Evolutionary conservation across 345 rosid species (phyloP), one percentile per base, ranked within the genome.

Genomic region (Linum lewisii): DNA sequence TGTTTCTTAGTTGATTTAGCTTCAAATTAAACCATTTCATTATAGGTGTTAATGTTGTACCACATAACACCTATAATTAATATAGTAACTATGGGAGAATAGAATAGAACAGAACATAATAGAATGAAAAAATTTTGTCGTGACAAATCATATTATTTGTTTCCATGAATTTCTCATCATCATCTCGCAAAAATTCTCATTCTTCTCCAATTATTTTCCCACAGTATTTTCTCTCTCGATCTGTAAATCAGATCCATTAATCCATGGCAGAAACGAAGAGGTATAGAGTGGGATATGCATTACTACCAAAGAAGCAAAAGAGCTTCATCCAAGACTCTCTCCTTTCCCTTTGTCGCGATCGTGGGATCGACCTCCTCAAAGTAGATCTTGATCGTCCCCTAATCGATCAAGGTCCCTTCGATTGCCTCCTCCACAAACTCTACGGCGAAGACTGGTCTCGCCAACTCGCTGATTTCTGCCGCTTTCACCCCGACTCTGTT

Each of bases 371-470:
- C 68, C 78, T 84, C 42, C 66, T 77, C 29, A 67, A 61, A 70
- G 73, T 84, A 61, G 79, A 79, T 22, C 54, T 44, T 9, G 54
- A 24, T n/a, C 62, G 69, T n/a, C 76, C 78, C 15, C 57, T 84
- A 51, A 54, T 18, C 53, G 81, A 77, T 0, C 90, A 84, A 34
- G 81, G 84, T 0, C 81, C 81, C 45, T 79, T 81, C 69, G 81
- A 84, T 70, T 84, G 86, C 68, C 57, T 84, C 15, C 66, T 81
- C 24, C 90, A 84, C 78, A 84, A 84, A 60, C 50, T 84, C 52
- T 68, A 77, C 75, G 76, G 76, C 34, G 79, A 72, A 4, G 81
- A 64, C 20, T 84, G 90, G 90, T 64, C 54, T 66, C 54, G 59
- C 19, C 79, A 81, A 57, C 65, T 84, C 14, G 63, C 47, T 2